Base-by-base conservation (phyloP, 2,329 filamentous ascomycete species). In the Talaromyces albobiverticillius region DNA sequence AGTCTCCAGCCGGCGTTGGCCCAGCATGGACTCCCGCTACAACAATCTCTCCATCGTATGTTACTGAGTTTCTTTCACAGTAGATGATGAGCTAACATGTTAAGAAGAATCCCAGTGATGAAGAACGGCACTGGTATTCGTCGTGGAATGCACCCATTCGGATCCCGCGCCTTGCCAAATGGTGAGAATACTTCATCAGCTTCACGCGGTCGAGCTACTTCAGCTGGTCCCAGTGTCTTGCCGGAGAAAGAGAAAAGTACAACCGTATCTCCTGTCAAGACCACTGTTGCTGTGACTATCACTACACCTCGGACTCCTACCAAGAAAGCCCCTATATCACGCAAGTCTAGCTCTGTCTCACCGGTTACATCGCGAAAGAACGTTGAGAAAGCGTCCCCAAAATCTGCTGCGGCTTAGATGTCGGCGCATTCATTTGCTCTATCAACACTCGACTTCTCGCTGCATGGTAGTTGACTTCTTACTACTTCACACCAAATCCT, bases 11-110 rank as follows among this genome's bases (percentile, higher is more conserved):
- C 51, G 74, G 70, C 43, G 65, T 70, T 32, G 71, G 69, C 53
- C 65, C 70, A 47, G 66, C 67, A 55, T 78, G 74, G 72, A 78
- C 75, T 54, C 75, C 75, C 20, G 75, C 74, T 53, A 76, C 75
- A 49, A 76, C 75, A 14, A 75, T 77, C 53, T 77, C 75, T 49
- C 75, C 75, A 58, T 70, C 72, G 75, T 77, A 71, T 66, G 74
- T 70, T 3, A 8, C 34, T 16, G 10, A 6, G 4, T 14, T 23
- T 23, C 8, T 16, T 36, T 13, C 3, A 22, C 22, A 38, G 4
- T 14, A 20, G 4, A 46, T 45, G 36, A 40, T 26, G 45, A 10
- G 46, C 68, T 76, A 57, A 76, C 61, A 41, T 56, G 25, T 31
- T 25, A 51, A 59, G 60, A 59, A 75, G 74, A 48, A 69, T 69